phyloP scores from a whole-genome alignment of 2,329 filamentous ascomycete genomes.

The Pseudocercospora vitis region DNA sequence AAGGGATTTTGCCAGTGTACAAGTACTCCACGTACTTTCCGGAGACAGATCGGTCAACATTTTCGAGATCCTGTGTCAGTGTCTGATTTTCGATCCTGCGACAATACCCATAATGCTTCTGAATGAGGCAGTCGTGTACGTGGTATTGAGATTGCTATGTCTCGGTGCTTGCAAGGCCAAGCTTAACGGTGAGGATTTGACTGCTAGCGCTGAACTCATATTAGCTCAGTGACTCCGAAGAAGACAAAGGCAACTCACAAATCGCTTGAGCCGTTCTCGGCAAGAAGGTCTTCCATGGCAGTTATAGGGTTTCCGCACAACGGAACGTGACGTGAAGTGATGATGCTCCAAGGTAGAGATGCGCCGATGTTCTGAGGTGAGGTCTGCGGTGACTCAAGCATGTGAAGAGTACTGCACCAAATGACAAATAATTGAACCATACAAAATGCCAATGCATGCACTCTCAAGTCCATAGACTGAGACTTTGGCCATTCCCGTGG shows the following conservation, averaged over 20 bases:
- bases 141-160: too few relatives aligned
- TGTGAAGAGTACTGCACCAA: neutral
- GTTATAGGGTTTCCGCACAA: neutral
- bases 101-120: too few relatives aligned
- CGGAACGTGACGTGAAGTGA: neutral
- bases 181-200: too few relatives aligned
- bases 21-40: neutral
- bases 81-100: neutral
- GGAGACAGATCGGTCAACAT: neutral
- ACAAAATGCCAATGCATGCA: conserved; percentile 1
- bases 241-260: too few relatives aligned
- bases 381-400: neutral
- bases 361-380: neutral
- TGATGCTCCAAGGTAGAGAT: neutral
- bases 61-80: neutral
- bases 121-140: too few relatives aligned
- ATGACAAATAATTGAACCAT: neutral
- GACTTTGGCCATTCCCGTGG: neutral
- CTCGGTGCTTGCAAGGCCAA: too few relatives aligned
- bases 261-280: too few relatives aligned
- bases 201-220: too few relatives aligned
- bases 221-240: too few relatives aligned
- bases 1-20: neutral
- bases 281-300: too few relatives aligned
- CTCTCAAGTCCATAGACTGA: neutral